Percentiles rank a stretch among this genome's conserved stretches.
phyloP scores from a whole-genome alignment of 2,329 filamentous ascomycete genomes.

The Neoarthrinium moseri region DNA sequence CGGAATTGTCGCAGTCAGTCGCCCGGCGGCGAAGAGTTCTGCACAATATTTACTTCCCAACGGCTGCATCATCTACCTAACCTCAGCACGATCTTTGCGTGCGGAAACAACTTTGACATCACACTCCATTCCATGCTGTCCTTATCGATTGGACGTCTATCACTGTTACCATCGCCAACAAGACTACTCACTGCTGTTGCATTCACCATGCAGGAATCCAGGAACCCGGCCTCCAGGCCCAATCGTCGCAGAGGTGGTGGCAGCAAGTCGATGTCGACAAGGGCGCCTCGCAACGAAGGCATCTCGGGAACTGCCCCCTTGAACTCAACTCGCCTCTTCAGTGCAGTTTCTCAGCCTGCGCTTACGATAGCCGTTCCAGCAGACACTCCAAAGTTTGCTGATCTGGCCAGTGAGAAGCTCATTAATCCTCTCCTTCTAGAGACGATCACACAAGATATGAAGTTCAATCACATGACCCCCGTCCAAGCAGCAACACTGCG shows the following conservation, averaged over 20 bases:
- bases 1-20: too few relatives aligned
- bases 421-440: slow-evolving; percentile 46
- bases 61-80: too few relatives aligned
- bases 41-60: too few relatives aligned
- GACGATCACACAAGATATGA: slow-evolving; percentile 47
- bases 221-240: not conserved
- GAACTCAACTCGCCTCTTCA: not conserved
- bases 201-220: not conserved
- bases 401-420: slow-evolving; percentile 37
- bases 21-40: too few relatives aligned
- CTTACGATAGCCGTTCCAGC: slow-evolving; percentile 37
- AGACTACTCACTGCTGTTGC: too few relatives aligned
- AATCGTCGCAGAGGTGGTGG: not conserved
- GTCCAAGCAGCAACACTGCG: slow-evolving; percentile 53
- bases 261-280: not conserved
- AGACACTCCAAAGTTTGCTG: slow-evolving; percentile 45
- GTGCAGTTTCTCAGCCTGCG: slow-evolving; percentile 28
- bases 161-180: not conserved
- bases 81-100: too few relatives aligned
- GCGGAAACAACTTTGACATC: too few relatives aligned
- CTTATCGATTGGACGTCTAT: not conserved
- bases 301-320: not conserved
- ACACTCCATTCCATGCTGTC: too few relatives aligned
- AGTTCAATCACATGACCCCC: slow-evolving; percentile 53
- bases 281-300: not conserved